Evolutionary conservation across 257 asterid species (phyloP).

Genomic region (Capsicum chinense): DNA sequence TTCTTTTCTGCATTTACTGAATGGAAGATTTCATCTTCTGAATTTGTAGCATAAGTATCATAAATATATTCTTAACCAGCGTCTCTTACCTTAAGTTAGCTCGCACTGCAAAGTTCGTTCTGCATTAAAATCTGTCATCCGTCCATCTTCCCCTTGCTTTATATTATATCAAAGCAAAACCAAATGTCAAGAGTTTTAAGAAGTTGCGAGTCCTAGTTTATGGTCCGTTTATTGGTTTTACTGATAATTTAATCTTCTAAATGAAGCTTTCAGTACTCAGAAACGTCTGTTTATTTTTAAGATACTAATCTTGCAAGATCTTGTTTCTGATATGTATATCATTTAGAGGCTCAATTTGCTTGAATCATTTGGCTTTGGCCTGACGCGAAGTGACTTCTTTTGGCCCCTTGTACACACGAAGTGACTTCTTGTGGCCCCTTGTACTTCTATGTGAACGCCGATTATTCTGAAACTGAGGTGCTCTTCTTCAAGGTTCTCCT

Average conservation of each 20-base stretch:
- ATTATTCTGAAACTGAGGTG: not conserved
- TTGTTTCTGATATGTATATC: constrained; percentile 1
- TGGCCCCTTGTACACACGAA: not conserved
- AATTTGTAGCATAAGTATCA: not conserved
- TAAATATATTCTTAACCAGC: not conserved
- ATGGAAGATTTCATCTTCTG: constrained; percentile 7
- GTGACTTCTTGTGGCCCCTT: not conserved
- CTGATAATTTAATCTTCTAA: not conserved
- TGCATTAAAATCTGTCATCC: not conserved
- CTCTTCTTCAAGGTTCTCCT: constrained; percentile 10
- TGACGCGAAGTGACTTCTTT: not conserved
- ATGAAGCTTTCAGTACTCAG: constrained; percentile 16
- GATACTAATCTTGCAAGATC: constrained; percentile 16
- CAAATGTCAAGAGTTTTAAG: not conserved
- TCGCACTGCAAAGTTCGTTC: not conserved
- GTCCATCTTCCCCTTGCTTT: not conserved
- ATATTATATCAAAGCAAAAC: constrained; percentile 6
- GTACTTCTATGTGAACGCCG: not conserved
- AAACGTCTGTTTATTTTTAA: not conserved
- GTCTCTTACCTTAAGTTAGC: not conserved
- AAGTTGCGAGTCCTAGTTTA: constrained; percentile 13
- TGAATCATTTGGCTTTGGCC: not conserved
- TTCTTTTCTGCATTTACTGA: not conserved
- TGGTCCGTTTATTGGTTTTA: not conserved
- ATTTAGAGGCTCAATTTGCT: constrained; percentile 11